Evolutionary conservation across 2,329 filamentous ascomycete species (phyloP).

Genomic region (Cytospora piceae): DNA sequence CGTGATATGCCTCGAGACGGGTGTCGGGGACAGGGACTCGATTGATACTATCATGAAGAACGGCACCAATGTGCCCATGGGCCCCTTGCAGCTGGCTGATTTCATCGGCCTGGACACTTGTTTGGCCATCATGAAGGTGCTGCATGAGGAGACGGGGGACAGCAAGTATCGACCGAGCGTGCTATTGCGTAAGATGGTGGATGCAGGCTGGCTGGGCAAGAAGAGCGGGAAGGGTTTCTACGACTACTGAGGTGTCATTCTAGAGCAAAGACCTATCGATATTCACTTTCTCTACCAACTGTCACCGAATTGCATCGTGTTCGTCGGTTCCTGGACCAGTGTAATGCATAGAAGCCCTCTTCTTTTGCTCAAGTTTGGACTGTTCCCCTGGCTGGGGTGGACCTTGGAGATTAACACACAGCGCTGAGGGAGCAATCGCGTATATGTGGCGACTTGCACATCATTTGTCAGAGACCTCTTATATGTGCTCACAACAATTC

Average conservation of each 20-base stretch:
- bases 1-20: slow-evolving; percentile 92
- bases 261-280: not conserved
- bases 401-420: too few species aligned
- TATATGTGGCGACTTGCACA: too few species aligned
- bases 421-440: too few species aligned
- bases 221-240: slow-evolving; percentile 97
- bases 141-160: slow-evolving; percentile 90
- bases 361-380: not conserved
- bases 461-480: too few species aligned
- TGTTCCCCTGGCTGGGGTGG: not conserved
- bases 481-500: too few species aligned
- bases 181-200: slow-evolving; percentile 90
- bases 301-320: not conserved
- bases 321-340: not conserved
- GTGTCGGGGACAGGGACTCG: slow-evolving; percentile 83
- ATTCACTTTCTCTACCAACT: not conserved
- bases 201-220: slow-evolving; percentile 96
- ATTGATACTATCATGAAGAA: slow-evolving; percentile 99
- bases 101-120: slow-evolving; percentile 98
- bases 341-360: not conserved
- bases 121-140: slow-evolving; percentile 93
- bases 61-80: slow-evolving; percentile 98
- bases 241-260: slow-evolving; percentile 63
- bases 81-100: slow-evolving; percentile 88
- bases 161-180: slow-evolving; percentile 93